These are phyloP conservation scores for Phytophthora fragariae DNA, from an alignment of 352 stramenopile genomes.

Conservation along the genomic window DNA sequence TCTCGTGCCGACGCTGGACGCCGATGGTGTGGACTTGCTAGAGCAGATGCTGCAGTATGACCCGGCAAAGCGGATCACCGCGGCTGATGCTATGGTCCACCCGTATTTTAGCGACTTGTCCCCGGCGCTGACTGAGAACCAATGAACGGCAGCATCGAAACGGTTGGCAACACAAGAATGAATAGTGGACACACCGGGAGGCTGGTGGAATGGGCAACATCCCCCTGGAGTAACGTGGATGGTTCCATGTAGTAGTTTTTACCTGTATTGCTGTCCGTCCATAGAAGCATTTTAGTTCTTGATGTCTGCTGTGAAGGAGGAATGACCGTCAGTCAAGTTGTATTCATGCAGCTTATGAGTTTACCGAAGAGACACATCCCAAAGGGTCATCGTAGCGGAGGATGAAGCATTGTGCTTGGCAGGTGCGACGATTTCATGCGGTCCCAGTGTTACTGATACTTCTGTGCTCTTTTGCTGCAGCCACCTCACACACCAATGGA, in stretches of 20 bases:
- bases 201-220: conserved; percentile 22
- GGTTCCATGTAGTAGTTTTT: conserved; percentile 36
- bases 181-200: conserved; percentile 21
- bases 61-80: conserved; percentile 93
- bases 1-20: conserved; percentile 93
- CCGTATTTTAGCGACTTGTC: conserved; percentile 96
- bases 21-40: conserved; percentile 93
- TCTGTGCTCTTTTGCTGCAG: conserved; percentile 8
- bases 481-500: conserved; percentile 3
- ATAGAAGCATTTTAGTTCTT: conserved; percentile 39
- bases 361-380: conserved; percentile 10
- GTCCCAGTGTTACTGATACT: conserved; percentile 20
- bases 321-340: not conserved
- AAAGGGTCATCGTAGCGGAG: not conserved
- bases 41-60: conserved; percentile 92
- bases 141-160: conserved; percentile 34
- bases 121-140: conserved; percentile 70
- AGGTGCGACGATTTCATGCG: conserved; percentile 9
- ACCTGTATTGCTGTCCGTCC: conserved; percentile 38
- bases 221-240: conserved; percentile 23
- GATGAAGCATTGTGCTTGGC: conserved; percentile 14
- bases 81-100: conserved; percentile 96
- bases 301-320: conserved; percentile 3
- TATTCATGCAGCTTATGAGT: too few species aligned
- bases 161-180: conserved; percentile 25